Conservation (phyloP, 768 basidiomycete species). For the Xerocomus brunneocitrinus region DNA sequence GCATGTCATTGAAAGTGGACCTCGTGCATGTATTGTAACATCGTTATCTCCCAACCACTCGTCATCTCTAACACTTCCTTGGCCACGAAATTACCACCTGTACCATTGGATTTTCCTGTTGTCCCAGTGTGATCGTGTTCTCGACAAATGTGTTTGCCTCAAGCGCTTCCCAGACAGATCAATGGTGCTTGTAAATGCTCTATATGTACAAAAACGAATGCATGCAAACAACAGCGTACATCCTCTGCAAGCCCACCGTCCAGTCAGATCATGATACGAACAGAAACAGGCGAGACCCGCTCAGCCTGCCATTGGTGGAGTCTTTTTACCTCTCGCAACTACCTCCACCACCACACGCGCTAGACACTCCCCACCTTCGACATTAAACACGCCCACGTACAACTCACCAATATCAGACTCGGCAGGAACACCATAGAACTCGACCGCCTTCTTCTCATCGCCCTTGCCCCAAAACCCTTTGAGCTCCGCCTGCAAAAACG, state of each 20-base stretch:
- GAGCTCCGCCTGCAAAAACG: conserved; percentile 52
- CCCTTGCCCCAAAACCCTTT: conserved; percentile 32
- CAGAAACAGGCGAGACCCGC: conserved; percentile 18
- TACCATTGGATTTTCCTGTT: conserved; percentile 14
- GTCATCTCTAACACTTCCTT: conserved; percentile 10
- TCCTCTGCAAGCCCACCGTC: conserved; percentile 1
- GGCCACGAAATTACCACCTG: conserved; percentile 26
- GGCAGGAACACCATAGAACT: conserved; percentile 52
- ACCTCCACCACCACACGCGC: conserved; percentile 57
- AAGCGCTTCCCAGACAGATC: not conserved
- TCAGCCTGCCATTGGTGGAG: conserved; percentile 24
- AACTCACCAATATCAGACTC: conserved; percentile 50
- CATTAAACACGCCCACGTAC: conserved; percentile 51
- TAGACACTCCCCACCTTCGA: conserved; percentile 47
- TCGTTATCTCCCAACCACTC: conserved; percentile 8
- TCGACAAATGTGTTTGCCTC: too few species aligned
- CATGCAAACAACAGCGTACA: conserved; percentile 15
- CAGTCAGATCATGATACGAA: conserved; percentile 2
- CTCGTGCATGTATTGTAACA: conserved; percentile 23
- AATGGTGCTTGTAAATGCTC: conserved; percentile 5
- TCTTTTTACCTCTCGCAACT: conserved; percentile 32
- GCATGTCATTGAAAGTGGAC: conserved; percentile 13
- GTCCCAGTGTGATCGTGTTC: not conserved
- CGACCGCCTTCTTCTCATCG: conserved; percentile 45
- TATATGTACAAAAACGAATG: conserved; percentile 21